Percentiles rank a stretch among this genome's conserved stretches.
These are phyloP conservation scores for Elongisporangium prolatum DNA, from an alignment of 352 stramenopile species.

Conservation along the genomic window DNA sequence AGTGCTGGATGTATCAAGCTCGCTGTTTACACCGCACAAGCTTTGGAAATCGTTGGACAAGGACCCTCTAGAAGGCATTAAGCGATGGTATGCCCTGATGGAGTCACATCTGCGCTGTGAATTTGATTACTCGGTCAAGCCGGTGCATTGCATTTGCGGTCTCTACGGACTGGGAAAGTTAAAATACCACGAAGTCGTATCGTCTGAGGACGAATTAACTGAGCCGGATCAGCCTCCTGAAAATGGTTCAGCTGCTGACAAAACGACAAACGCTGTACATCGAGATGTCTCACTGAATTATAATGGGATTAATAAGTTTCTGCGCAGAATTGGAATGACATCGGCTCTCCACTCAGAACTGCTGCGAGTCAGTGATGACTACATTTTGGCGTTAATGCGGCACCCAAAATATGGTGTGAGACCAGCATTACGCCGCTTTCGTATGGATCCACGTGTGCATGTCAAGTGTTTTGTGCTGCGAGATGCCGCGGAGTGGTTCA, in stretches of 20 bases:
- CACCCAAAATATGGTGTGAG: constrained; percentile 40
- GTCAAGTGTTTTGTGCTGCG: constrained; percentile 69
- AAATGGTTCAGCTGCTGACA: neutral
- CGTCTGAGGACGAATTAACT: neutral
- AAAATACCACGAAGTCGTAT: neutral
- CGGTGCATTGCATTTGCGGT: constrained; percentile 64
- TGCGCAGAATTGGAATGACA: constrained; percentile 47
- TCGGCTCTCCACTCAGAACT: constrained; percentile 37
- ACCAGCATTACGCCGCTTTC: constrained; percentile 51
- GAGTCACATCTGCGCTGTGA: constrained; percentile 77
- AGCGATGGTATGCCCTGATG: constrained; percentile 76
- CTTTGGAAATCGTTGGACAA: constrained; percentile 64
- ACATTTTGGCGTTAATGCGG: constrained; percentile 68
- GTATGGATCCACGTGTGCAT: constrained; percentile 66
- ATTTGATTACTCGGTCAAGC: constrained; percentile 76
- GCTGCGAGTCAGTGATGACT: constrained; percentile 60
- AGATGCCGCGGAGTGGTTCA: constrained; percentile 68
- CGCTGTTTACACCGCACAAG: constrained; percentile 74
- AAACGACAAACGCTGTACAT: neutral
- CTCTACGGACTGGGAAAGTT: constrained; percentile 47
- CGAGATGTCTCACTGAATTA: neutral
- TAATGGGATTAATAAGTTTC: constrained; percentile 26
- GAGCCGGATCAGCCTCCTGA: neutral
- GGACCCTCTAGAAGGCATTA: constrained; percentile 62
- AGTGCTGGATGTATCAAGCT: constrained; percentile 65